Percentiles rank a stretch among this genome's conserved stretches.
Conservation (phyloP, 306 rosid species). For the Pterocarpus santalinus region DNA sequence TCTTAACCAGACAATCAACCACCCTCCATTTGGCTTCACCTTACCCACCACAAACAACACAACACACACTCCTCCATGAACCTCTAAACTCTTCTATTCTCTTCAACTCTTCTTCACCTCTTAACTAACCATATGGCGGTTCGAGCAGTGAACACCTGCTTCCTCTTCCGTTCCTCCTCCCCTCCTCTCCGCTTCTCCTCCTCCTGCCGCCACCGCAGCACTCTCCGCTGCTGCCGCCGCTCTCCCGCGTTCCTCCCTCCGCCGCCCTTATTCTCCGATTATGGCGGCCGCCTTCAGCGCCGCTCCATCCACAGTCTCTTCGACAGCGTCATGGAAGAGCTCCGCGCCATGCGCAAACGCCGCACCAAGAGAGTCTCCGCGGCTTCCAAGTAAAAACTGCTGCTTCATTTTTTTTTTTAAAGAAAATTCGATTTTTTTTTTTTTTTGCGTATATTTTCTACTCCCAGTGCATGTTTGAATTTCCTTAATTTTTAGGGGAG, state of each 20-base stretch:
- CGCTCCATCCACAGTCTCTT: conserved; percentile 68
- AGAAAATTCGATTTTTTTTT: no score
- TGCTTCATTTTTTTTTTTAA: neutral
- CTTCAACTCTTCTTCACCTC: neutral
- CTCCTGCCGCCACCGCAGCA: neutral
- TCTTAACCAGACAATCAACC: neutral
- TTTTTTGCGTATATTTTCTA: no score
- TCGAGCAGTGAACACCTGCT: conserved; percentile 71
- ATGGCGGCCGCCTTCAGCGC: conserved; percentile 52
- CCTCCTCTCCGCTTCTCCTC: conserved; percentile 64
- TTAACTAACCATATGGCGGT: conserved; percentile 58
- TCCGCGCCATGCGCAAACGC: conserved; percentile 55
- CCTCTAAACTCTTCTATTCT: conserved; percentile 14
- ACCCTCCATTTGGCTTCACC: neutral
- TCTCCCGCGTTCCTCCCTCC: conserved; percentile 34
- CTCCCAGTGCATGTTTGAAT: no score
- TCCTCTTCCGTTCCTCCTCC: conserved; percentile 62
- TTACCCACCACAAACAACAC: neutral
- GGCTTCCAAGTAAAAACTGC: conserved; percentile 57
- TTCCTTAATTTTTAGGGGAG: no score
- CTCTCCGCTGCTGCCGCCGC: conserved; percentile 30
- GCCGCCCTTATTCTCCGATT: conserved; percentile 36
- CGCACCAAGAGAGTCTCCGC: conserved; percentile 58
- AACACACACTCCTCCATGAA: neutral
- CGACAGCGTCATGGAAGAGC: conserved; percentile 76